Conservation (phyloP, 257 asterid genomes). For the Solanum phureja region DNA sequence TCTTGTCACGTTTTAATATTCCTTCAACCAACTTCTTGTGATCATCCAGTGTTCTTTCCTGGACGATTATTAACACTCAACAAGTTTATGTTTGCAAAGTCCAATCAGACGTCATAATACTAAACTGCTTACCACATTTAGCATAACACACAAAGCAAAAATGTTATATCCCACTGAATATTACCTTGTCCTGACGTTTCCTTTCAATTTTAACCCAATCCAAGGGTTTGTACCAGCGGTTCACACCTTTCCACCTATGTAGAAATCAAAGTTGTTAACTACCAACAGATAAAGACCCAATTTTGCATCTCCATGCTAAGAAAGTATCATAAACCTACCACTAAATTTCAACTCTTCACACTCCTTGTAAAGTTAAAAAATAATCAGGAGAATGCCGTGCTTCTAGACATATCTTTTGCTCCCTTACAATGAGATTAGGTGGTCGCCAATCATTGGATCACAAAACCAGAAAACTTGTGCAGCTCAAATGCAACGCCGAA, state of each 20-base stretch:
- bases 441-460: neutral
- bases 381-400: neutral
- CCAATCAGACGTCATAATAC: neutral
- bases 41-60: slow-evolving; percentile 64
- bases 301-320: neutral
- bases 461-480: neutral
- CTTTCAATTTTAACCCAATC: slow-evolving; percentile 70
- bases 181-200: slow-evolving; percentile 80
- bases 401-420: neutral
- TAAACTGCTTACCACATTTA: neutral
- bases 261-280: neutral
- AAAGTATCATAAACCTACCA: neutral
- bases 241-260: slow-evolving; percentile 74
- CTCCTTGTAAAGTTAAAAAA: neutral
- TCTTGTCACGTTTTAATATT: slow-evolving; percentile 50
- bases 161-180: neutral
- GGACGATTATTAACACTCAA: neutral
- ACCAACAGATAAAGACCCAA: neutral
- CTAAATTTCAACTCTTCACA: neutral
- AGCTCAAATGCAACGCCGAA: neutral
- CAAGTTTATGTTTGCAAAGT: neutral
- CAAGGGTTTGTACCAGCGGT: slow-evolving; percentile 43
- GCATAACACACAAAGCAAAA: neutral
- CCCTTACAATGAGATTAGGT: neutral
- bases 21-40: slow-evolving; percentile 55